These are phyloP conservation scores for Microcos paniculata DNA, from an alignment of 345 rosid species.

Conservation along the genomic window DNA sequence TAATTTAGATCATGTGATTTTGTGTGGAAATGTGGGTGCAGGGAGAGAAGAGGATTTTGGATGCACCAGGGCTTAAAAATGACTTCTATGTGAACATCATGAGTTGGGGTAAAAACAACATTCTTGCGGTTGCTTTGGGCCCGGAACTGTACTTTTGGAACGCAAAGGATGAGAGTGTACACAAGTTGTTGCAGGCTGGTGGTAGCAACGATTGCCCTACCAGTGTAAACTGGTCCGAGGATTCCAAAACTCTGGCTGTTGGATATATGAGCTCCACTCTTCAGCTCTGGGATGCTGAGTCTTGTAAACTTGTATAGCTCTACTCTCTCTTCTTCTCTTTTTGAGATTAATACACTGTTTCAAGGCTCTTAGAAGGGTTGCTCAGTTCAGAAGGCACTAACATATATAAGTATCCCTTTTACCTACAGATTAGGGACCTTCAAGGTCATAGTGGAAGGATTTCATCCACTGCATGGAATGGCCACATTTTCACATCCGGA, in stretches of 20 bases:
- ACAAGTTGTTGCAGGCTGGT: conserved; percentile 24
- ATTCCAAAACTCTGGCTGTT: conserved; percentile 36
- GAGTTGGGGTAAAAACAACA: conserved; percentile 50
- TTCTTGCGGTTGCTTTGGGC: conserved; percentile 48
- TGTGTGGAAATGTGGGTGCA: conserved; percentile 18
- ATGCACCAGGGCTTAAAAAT: conserved; percentile 45
- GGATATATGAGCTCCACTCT: conserved; percentile 39
- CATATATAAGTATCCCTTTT: background rate
- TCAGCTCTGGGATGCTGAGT: conserved; percentile 48
- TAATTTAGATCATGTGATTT: background rate
- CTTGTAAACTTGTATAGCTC: conserved; percentile 42
- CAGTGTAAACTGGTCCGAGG: conserved; percentile 48
- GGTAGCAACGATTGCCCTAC: conserved; percentile 32
- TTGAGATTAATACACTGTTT: background rate
- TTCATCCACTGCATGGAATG: conserved; percentile 44
- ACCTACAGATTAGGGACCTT: conserved; percentile 32
- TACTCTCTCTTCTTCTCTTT: background rate
- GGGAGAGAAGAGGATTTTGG: conserved; percentile 41
- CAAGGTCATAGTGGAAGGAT: conserved; percentile 41
- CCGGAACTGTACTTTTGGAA: conserved; percentile 40
- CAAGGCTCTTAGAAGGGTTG: background rate
- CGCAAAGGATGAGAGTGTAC: conserved; percentile 18
- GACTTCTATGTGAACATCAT: conserved; percentile 41
- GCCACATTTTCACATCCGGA: conserved; percentile 44
- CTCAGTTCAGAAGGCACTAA: background rate